phyloP scores from a whole-genome alignment of 2,329 filamentous ascomycete species.

The Neoarthrinium moseri region DNA sequence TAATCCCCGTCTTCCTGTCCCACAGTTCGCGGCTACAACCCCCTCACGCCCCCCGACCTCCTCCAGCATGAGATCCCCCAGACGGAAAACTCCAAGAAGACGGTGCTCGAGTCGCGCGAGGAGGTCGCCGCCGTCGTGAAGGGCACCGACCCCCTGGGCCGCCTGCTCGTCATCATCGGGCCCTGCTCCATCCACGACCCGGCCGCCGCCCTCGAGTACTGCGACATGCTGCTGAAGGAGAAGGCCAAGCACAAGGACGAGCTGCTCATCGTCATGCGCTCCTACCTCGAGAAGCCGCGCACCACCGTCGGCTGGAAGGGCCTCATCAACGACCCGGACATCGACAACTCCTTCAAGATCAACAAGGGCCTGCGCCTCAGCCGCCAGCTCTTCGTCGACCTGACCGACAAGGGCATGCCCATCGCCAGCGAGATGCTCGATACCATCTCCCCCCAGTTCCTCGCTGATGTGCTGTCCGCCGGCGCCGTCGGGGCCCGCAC shows the following conservation, averaged over 20 bases:
- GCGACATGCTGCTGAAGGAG: conserved; percentile 74
- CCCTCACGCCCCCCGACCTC: conserved; percentile 86
- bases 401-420: conserved; percentile 91
- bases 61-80: conserved; percentile 88
- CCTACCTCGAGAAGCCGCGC: conserved; percentile 96
- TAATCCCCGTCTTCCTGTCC: background rate
- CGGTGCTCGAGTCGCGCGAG: conserved; percentile 60
- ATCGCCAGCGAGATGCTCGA: conserved; percentile 97
- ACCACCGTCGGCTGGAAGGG: conserved; percentile 99
- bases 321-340: conserved; percentile 96
- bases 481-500: conserved; percentile 95
- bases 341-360: conserved; percentile 98
- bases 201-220: conserved; percentile 86
- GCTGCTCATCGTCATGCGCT: conserved; percentile 93
- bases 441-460: conserved; percentile 95
- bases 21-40: conserved; percentile 84
- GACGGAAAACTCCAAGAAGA: conserved; percentile 54
- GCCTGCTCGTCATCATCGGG: conserved; percentile 75
- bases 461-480: conserved; percentile 86
- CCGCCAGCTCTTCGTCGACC: conserved; percentile 87
- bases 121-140: conserved; percentile 70
- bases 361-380: conserved; percentile 92
- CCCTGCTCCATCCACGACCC: conserved; percentile 98
- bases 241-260: conserved; percentile 89
- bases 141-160: conserved; percentile 59